These are phyloP conservation scores for Cryphonectria carpinicola DNA, from an alignment of 2,329 filamentous ascomycete genomes.

Conservation along the genomic window DNA sequence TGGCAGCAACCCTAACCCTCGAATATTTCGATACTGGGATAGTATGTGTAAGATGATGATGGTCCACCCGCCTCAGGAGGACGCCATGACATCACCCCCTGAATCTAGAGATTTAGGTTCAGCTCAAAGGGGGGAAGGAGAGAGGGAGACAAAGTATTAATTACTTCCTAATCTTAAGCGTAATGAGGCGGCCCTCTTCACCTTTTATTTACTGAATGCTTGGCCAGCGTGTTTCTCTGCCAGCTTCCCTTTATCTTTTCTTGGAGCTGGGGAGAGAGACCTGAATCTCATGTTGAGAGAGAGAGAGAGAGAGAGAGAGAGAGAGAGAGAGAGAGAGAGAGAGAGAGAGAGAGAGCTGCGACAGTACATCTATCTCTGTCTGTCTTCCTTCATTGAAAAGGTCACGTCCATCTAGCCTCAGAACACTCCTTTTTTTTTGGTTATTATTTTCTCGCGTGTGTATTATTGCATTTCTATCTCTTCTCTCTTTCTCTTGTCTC, in stretches of 20 bases:
- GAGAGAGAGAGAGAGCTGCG: too few relatives aligned
- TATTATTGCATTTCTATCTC: not conserved
- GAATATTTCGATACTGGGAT: not conserved
- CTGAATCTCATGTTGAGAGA: not conserved
- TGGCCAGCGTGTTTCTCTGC: not conserved
- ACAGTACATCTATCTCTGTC: not conserved
- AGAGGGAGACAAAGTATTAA: not conserved
- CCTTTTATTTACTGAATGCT: not conserved
- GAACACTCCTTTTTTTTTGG: not conserved
- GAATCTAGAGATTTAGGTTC: not conserved
- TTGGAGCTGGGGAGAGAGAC: not conserved
- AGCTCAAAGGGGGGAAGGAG: not conserved
- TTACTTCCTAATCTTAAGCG: conserved; percentile 9
- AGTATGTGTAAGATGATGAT: not conserved
- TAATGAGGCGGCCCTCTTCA: conserved; percentile 10
- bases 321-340: too few relatives aligned
- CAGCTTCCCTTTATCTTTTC: too few relatives aligned
- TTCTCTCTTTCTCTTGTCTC: not conserved
- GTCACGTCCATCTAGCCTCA: not conserved
- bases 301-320: too few relatives aligned
- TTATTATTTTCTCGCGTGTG: not conserved
- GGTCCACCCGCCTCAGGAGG: conserved; percentile 13
- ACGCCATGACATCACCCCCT: conserved; percentile 11
- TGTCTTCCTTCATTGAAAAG: not conserved
- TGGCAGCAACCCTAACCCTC: conserved; percentile 1